Base-by-base conservation (phyloP, 192 early-diverging fungal species). In the Haplosporangium gracile region DNA sequence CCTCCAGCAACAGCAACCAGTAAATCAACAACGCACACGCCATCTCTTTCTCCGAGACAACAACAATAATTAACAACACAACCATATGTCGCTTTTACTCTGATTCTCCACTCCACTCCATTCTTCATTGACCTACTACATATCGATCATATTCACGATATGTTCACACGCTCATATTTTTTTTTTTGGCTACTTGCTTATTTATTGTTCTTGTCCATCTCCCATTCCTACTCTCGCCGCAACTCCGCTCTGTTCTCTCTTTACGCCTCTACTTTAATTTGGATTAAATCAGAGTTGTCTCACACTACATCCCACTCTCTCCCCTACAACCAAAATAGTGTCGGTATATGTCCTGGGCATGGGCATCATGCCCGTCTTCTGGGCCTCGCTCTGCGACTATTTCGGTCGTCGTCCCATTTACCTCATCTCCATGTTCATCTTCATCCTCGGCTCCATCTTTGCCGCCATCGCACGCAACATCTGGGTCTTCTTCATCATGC, bases 401-500 rank as follows among this genome's bases (percentile, higher is more conserved):
- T 63, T 70, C 36, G 85, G 79, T 26, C 75, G 89, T 47, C 78
- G 89, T 15, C 82, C 82, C 32, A 81, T 89, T 71, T 89, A 88
- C 74, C 76, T 89, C 36, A n/a, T 72, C 63, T 83, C 89, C 1
- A 82, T 84, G 55, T 22, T 69, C 70, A 79, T 89, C 49, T 89
- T 88, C 77, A 78, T 88, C 43, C 40, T 88, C 53, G 77, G 85
- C 16, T 87, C 85, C 1, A 22, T 89, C 34, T 47, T 85, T 38
- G 79, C 85, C 2, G 89, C 82, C 45, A 42, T 88, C 43, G 77
- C 82, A 11, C 70, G 65, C 24, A 89, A 85, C 63, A 79, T 87
- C 49, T 88, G 79, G 82, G 29, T 89, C 57, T 84, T 89, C 42
- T 78, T 89, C 34, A 72, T 75, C 45, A 89, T 88, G 89, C 68